Percentiles rank a stretch among this genome's conserved stretches.
These are phyloP conservation scores for Aspergillus unguis DNA, from an alignment of 2,329 filamentous ascomycete species.

Conservation along the genomic window DNA sequence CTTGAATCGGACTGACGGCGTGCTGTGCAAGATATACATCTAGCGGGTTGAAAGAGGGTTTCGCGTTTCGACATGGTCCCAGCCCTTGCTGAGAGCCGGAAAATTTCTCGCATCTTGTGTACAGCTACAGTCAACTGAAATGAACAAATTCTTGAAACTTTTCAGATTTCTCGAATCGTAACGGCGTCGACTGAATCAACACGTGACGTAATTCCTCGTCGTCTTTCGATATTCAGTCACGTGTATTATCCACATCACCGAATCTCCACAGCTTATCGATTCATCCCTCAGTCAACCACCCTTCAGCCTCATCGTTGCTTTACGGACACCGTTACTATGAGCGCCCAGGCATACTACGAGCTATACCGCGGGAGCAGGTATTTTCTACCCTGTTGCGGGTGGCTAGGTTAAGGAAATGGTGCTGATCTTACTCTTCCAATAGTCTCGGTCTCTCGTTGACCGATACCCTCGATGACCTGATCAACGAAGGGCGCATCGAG, in stretches of 20 bases:
- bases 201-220: slow-evolving; percentile 1
- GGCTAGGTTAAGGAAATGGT: neutral
- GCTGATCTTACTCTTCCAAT: slow-evolving; percentile 17
- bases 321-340: slow-evolving; percentile 38
- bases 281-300: slow-evolving; percentile 7
- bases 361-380: slow-evolving; percentile 99
- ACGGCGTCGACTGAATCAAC: neutral
- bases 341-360: slow-evolving; percentile 71
- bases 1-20: neutral
- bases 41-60: neutral
- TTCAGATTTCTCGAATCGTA: neutral
- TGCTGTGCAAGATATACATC: slow-evolving; percentile 1
- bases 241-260: neutral
- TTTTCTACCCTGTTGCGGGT: neutral
- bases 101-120: neutral
- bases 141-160: neutral
- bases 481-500: slow-evolving; percentile 91
- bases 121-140: neutral
- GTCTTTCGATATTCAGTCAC: neutral
- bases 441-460: slow-evolving; percentile 93
- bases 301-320: slow-evolving; percentile 7
- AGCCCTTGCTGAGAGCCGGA: neutral
- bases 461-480: slow-evolving; percentile 94
- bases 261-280: slow-evolving; percentile 12
- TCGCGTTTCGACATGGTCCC: neutral